Evolutionary conservation across 352 stramenopile genomes (phyloP).

Genomic region (Globisporangium ultimum): DNA sequence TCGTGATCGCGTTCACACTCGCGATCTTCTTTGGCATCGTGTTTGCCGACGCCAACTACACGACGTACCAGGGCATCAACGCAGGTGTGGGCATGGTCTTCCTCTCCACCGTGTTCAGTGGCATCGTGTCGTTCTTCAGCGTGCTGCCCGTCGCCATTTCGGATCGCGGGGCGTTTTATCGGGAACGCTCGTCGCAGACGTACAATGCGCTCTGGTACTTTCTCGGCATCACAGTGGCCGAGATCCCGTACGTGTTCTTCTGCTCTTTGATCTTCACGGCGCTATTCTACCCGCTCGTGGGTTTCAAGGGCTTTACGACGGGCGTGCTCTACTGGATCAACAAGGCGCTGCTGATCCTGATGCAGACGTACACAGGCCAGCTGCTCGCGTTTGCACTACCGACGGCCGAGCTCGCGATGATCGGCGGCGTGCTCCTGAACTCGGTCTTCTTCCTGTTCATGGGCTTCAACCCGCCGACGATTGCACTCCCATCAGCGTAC

Average conservation of each 20-base stretch:
- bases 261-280: conserved; percentile 37
- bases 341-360: conserved; percentile 34
- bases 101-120: conserved; percentile 77
- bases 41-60: conserved; percentile 52
- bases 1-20: conserved; percentile 60
- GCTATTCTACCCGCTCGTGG: conserved; percentile 59
- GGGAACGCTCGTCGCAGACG: conserved; percentile 64
- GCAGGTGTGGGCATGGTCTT: conserved; percentile 81
- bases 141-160: conserved; percentile 74
- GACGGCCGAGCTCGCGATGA: conserved; percentile 35
- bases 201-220: conserved; percentile 77
- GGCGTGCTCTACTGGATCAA: conserved; percentile 40
- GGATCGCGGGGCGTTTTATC: conserved; percentile 80
- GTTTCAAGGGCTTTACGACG: conserved; percentile 33
- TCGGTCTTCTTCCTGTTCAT: conserved; percentile 76
- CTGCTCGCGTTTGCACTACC: conserved; percentile 37
- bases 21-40: conserved; percentile 79
- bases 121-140: conserved; percentile 80
- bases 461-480: conserved; percentile 65
- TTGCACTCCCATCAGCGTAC: conserved; percentile 42
- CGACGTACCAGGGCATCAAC: conserved; percentile 42
- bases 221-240: conserved; percentile 66
- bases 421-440: conserved; percentile 47
- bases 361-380: conserved; percentile 50
- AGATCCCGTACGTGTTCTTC: conserved; percentile 28